Conservation (phyloP, 2,329 filamentous ascomycete species). For the Ophiostoma novo-ulmi region DNA sequence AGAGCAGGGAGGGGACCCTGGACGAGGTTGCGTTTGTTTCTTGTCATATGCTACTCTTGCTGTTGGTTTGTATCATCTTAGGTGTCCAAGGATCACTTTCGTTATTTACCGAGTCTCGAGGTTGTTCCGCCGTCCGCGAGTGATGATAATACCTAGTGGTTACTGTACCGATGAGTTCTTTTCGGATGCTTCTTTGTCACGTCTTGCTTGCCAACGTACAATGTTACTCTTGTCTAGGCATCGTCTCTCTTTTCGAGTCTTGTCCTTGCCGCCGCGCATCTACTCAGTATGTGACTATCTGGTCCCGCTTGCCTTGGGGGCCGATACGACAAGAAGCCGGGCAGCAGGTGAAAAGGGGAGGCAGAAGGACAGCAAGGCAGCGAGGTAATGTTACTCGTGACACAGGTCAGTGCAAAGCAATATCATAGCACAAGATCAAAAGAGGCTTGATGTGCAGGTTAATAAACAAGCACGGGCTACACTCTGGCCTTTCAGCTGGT, state of each 20-base stretch:
- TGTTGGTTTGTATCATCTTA: not conserved
- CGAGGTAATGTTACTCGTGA: too few relatives aligned
- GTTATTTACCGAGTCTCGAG: not conserved
- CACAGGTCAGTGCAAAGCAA: not conserved
- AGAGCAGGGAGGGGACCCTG: not conserved
- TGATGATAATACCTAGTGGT: not conserved
- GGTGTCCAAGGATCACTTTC: not conserved
- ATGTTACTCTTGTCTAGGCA: not conserved
- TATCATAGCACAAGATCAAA: not conserved
- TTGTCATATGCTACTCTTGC: not conserved
- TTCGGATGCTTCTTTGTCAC: not conserved
- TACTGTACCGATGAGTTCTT: not conserved
- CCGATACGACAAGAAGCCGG: constrained; percentile 8
- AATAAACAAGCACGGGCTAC: not conserved
- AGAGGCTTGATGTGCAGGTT: not conserved
- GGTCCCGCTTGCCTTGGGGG: not conserved
- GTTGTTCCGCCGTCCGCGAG: not conserved
- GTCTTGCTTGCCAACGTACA: not conserved
- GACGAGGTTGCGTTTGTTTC: not conserved
- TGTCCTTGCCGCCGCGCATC: not conserved
- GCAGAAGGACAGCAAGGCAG: not conserved
- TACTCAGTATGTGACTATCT: not conserved
- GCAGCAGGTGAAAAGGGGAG: constrained; percentile 1
- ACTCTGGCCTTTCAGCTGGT: not conserved
- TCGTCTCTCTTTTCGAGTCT: not conserved